A percentile compares a stretch with the other conserved stretches of the same genome.
Evolutionary conservation across 148 eudicot genomes (phyloP).

Genomic region (Camellia japonica): DNA sequence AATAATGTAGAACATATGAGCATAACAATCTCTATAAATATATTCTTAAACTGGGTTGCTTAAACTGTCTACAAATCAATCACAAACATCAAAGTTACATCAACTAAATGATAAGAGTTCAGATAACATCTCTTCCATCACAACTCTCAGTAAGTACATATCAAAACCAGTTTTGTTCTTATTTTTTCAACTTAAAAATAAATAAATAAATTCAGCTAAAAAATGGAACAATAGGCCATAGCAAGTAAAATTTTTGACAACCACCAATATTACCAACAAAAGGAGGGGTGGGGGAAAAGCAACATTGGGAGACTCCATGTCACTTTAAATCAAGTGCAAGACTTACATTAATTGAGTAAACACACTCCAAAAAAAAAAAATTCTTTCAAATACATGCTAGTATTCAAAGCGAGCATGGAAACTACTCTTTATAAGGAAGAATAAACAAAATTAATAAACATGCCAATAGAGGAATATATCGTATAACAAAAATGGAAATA

Average conservation of each 20-base stretch:
- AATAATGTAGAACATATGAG: no score
- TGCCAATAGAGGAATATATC: not conserved
- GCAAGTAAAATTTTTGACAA: not conserved
- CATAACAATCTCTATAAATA: no score
- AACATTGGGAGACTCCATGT: not conserved
- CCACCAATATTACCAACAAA: not conserved
- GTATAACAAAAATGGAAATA: not conserved
- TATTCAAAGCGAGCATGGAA: not conserved
- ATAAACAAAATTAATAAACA: not conserved
- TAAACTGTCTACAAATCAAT: no score
- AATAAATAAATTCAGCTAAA: not conserved
- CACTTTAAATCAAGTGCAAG: not conserved
- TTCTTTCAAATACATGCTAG: not conserved
- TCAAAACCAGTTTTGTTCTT: not conserved
- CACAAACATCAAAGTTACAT: no score
- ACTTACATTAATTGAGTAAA: not conserved
- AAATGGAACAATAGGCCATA: not conserved
- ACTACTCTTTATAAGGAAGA: not conserved
- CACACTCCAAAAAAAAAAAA: not conserved
- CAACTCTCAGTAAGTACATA: no score
- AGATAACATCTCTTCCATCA: no score
- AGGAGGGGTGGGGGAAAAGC: not conserved
- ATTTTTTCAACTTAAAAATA: not conserved
- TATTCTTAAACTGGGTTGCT: no score
- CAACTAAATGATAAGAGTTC: no score